phyloP scores from a whole-genome alignment of 768 basidiomycete species.

The Lactarius tabidus region DNA sequence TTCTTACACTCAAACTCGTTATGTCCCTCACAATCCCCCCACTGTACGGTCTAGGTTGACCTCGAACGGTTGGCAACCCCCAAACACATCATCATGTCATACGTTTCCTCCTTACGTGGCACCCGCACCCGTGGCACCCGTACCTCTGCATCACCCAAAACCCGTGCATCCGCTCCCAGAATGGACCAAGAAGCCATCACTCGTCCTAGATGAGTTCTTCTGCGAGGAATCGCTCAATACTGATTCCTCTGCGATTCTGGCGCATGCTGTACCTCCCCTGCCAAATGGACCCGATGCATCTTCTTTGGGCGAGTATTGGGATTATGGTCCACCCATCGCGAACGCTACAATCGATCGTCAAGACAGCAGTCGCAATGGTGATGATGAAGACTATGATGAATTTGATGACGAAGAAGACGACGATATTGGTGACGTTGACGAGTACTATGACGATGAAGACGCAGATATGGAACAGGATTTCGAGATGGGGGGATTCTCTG shows the following conservation, averaged over 20 bases:
- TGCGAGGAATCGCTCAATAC: not conserved
- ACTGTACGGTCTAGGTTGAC: not conserved
- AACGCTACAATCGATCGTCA: slow-evolving; percentile 15
- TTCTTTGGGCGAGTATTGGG: not conserved
- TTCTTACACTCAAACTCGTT: not conserved
- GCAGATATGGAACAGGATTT: slow-evolving; percentile 13
- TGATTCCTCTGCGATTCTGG: not conserved
- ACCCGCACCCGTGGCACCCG: not conserved
- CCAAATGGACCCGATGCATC: not conserved
- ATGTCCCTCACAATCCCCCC: not conserved
- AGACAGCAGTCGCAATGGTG: slow-evolving; percentile 19
- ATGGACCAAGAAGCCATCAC: slow-evolving; percentile 22
- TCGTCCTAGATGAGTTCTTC: slow-evolving; percentile 12
- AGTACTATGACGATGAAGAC: slow-evolving; percentile 6
- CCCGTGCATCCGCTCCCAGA: slow-evolving; percentile 22
- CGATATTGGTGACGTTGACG: slow-evolving; percentile 3
- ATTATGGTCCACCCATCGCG: slow-evolving; percentile 18
- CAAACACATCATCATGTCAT: not conserved
- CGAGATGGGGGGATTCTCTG: not conserved
- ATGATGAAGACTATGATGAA: slow-evolving; percentile 12
- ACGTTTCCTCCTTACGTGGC: not conserved
- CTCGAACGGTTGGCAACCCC: not conserved
- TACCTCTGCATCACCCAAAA: slow-evolving; percentile 18
- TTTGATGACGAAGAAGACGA: slow-evolving; percentile 18
- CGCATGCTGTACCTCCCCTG: not conserved